These are phyloP conservation scores for Fraxinus cuspidata DNA, from an alignment of 257 asterid species.

Conservation along the genomic window DNA sequence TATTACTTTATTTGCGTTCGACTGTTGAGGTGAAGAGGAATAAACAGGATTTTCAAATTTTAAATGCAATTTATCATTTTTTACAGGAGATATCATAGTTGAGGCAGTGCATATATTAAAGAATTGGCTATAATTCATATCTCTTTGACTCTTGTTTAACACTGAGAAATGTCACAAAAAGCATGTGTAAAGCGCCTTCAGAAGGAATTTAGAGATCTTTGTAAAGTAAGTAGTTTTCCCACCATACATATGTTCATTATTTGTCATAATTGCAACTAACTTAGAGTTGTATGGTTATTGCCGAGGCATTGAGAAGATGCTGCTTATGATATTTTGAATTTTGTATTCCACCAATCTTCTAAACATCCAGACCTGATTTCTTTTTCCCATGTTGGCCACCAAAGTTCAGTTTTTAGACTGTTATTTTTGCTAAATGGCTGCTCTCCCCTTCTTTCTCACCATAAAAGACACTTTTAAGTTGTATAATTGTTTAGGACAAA, in stretches of 20 bases:
- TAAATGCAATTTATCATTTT: not conserved
- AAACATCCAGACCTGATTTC: not conserved
- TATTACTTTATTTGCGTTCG: not conserved
- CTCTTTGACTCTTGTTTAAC: constrained; percentile 2
- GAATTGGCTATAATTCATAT: not conserved
- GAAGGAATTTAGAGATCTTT: constrained; percentile 92
- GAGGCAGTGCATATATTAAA: not conserved
- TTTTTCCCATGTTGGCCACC: not conserved
- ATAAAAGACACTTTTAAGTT: not conserved
- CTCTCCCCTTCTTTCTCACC: not conserved
- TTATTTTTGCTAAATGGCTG: not conserved
- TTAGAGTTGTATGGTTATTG: constrained; percentile 17
- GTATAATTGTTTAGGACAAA: not conserved
- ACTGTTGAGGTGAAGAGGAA: not conserved
- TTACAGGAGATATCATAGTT: not conserved
- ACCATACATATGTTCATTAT: not conserved
- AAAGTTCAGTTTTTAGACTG: not conserved
- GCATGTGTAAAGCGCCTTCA: constrained; percentile 96
- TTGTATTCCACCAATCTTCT: not conserved
- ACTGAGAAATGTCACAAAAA: constrained; percentile 62
- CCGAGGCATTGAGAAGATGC: not conserved
- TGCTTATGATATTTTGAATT: not conserved
- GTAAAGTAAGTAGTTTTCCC: constrained; percentile 61
- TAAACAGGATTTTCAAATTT: not conserved
- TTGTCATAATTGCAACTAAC: constrained; percentile 14